Evolutionary conservation across 108 stramenopile genomes (phyloP).

Genomic region (Nitzschia palea): DNA sequence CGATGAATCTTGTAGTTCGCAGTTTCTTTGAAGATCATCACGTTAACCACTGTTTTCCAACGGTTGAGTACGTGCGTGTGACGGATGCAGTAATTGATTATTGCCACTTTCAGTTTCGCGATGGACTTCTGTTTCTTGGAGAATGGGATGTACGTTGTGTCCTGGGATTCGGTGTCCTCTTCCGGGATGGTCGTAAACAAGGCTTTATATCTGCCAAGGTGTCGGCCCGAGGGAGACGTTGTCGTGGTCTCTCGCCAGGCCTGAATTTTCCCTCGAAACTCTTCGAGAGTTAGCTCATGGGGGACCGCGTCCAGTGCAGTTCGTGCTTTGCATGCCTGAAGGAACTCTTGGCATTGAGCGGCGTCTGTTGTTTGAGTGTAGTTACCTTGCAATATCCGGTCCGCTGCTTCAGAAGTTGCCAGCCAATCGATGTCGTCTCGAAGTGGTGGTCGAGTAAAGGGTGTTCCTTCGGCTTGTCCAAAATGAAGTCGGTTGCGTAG

Average conservation of each 20-base stretch:
- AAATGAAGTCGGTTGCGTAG: neutral
- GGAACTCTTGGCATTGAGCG: neutral
- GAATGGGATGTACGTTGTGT: too few species aligned
- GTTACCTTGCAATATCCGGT: neutral
- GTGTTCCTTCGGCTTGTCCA: too few species aligned
- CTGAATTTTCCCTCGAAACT: neutral
- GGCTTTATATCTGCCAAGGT: neutral
- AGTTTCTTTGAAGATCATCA: too few species aligned
- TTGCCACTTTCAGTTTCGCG: neutral
- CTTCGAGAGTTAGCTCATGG: neutral
- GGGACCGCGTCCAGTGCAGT: neutral
- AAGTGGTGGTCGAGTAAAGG: neutral
- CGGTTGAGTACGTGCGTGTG: too few species aligned
- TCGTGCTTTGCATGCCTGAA: neutral
- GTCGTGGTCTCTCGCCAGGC: neutral
- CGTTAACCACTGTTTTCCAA: too few species aligned
- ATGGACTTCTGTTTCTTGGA: neutral
- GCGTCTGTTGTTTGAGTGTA: neutral
- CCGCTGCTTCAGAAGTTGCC: neutral
- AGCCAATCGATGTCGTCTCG: neutral
- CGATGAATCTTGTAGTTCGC: too few species aligned
- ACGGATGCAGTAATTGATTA: neutral
- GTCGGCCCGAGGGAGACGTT: conserved; percentile 2
- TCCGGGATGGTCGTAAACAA: neutral
- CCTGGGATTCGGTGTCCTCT: neutral